Base-by-base conservation (phyloP, 371 early-diverging fungal species). In the Polyrhizophydium stewartii region DNA sequence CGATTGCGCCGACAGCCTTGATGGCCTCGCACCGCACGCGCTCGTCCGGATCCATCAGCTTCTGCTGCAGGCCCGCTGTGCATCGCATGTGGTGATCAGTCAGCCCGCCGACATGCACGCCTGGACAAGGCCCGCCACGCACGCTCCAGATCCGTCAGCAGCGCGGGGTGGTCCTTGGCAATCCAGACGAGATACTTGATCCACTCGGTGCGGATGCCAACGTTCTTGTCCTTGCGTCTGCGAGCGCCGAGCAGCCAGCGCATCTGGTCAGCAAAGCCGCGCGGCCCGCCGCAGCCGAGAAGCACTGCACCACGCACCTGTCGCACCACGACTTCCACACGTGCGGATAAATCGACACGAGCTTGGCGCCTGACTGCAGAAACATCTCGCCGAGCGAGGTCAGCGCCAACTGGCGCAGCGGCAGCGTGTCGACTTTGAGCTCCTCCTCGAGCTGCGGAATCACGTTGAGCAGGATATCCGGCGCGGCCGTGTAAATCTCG, bases 401-500 rank as follows among this genome's bases (percentile, higher is more conserved):
- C 0, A 88, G 89, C 0, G 94, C 91, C 27, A 94, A 61, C 21
- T 81, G 68, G 16, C 98, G 85, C 28, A 96, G 77, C n/a, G 85
- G 75, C 13, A 78, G 71, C 55, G 90, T 82, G 49, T 93, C 93
- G 21, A 82, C 64, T 73, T 55, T 55, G 38, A 95, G 75, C 70
- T 97, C 96, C 58, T 94, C 96, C 66, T 95, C 95, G 32, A 97
- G 74, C 64, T 91, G 89, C n/a, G 98, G 98, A 32, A 97, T 83
- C 0, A 96, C 96, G 58, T 87, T 93, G 31, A 92, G 70, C 30
- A 97, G 70, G 17, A 96, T 75, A 19, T 84, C 85, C 0, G 94
- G 93, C 0, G 87, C 83, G 1, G 81, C 72, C 30, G 77, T 69
- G 73, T 91, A 85, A 49, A 97, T 80, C 55, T 91, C 89, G 38